Conservation (phyloP, 2,329 filamentous ascomycete genomes). For the Pseudocercospora eumusae region DNA sequence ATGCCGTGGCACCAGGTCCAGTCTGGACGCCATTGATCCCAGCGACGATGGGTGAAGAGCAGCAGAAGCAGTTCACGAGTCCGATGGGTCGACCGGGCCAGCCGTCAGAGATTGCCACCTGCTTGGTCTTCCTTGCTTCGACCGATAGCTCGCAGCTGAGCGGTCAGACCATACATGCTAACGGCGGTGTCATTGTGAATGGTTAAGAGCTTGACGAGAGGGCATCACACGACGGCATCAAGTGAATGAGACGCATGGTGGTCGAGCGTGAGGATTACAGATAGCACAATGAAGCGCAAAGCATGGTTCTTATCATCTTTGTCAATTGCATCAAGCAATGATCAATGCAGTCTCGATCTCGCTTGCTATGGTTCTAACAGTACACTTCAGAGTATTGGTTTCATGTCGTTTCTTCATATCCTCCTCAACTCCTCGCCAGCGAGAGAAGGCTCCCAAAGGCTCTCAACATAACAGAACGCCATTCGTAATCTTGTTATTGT, state of each 20-base stretch:
- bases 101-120: conserved; percentile 78
- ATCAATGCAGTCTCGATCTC: not conserved
- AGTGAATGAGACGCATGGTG: not conserved
- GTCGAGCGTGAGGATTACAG: not conserved
- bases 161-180: conserved; percentile 69
- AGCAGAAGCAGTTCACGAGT: conserved; percentile 69
- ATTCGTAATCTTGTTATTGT: conserved; percentile 1
- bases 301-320: not conserved
- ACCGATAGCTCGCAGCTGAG: conserved; percentile 72
- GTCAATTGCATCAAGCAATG: conserved; percentile 7
- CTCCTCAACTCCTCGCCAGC: conserved; percentile 22
- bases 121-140: conserved; percentile 77
- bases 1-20: conserved; percentile 74
- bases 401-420: conserved; percentile 10
- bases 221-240: not conserved
- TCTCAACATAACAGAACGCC: not conserved
- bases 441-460: conserved; percentile 15
- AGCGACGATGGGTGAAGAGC: conserved; percentile 68
- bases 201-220: conserved; percentile 27
- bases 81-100: conserved; percentile 78
- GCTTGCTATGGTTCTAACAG: conserved; percentile 8
- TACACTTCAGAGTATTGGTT: conserved; percentile 14
- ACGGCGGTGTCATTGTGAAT: conserved; percentile 60
- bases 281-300: not conserved
- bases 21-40: conserved; percentile 78